Evolutionary conservation across 345 rosid genomes (phyloP).

Genomic region (Aquilaria malaccensis): DNA sequence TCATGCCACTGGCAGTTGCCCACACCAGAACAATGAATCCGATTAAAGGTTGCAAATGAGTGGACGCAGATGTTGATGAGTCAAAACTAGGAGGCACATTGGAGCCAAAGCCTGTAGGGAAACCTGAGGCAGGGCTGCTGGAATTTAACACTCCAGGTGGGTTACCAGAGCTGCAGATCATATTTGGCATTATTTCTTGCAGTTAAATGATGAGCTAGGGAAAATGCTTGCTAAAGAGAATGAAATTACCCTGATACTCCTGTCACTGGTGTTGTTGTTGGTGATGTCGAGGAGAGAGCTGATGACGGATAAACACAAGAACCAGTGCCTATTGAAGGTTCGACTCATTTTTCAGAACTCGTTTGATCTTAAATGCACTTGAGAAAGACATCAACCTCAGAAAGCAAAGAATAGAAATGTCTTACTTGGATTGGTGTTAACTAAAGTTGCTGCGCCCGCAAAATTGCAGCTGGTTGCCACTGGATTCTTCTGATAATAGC

Average conservation of each 20-base stretch:
- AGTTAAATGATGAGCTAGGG: neutral
- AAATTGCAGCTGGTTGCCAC: constrained; percentile 79
- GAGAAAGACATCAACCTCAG: too few relatives aligned
- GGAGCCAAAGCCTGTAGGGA: constrained; percentile 23
- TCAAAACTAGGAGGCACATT: constrained; percentile 22
- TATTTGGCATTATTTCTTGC: constrained; percentile 2
- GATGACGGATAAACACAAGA: constrained; percentile 66
- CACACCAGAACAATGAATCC: constrained; percentile 20
- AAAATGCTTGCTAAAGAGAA: constrained; percentile 1
- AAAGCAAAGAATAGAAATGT: neutral
- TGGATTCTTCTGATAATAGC: constrained; percentile 88
- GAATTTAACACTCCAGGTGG: constrained; percentile 47
- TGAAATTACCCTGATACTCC: constrained; percentile 38
- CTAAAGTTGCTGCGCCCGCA: constrained; percentile 63
- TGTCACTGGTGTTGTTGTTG: constrained; percentile 31
- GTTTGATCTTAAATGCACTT: too few relatives aligned
- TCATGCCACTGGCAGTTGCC: constrained; percentile 17
- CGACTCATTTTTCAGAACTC: neutral
- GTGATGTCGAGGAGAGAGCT: constrained; percentile 39
- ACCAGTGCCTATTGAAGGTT: constrained; percentile 52
- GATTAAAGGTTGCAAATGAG: constrained; percentile 18
- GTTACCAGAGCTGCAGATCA: constrained; percentile 28
- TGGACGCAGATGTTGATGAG: constrained; percentile 31
- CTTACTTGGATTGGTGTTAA: constrained; percentile 81
- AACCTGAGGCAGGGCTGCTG: constrained; percentile 33